These are phyloP conservation scores for Sorghum bicolor DNA, from an alignment of 176 grass and related monocot genomes.

Conservation along the genomic window Sorghum_bicolor_NCBIv3 NC_012870.2:53014501-53015000, in stretches of 20 bases:
- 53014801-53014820: conserved; percentile 99
- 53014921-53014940: conserved; percentile 87
- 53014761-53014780: neutral
- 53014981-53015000: conserved; percentile 74
- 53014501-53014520: conserved; percentile 3
- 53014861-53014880: conserved; percentile 91
- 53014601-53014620: conserved; percentile 82
- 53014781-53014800: conserved; percentile 17
- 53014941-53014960: conserved; percentile 99
- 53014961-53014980: conserved; percentile 95
- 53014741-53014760: conserved; percentile 6
- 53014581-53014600: conserved; percentile 35
- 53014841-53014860: conserved; percentile 95
- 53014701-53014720: conserved; percentile 80
- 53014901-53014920: conserved; percentile 78
- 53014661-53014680: conserved; percentile 98
- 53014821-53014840: conserved; percentile 93
- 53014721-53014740: conserved; percentile 25
- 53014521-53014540: neutral
- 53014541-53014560: neutral
- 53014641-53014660: conserved; percentile 84
- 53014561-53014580: neutral
- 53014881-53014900: conserved; percentile 88
- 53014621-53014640: conserved; percentile 73
- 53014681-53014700: conserved; percentile 96